phyloP scores from a whole-genome alignment of 1,284 basidiomycete genomes.

The Rhodotorula sp. region DNA sequence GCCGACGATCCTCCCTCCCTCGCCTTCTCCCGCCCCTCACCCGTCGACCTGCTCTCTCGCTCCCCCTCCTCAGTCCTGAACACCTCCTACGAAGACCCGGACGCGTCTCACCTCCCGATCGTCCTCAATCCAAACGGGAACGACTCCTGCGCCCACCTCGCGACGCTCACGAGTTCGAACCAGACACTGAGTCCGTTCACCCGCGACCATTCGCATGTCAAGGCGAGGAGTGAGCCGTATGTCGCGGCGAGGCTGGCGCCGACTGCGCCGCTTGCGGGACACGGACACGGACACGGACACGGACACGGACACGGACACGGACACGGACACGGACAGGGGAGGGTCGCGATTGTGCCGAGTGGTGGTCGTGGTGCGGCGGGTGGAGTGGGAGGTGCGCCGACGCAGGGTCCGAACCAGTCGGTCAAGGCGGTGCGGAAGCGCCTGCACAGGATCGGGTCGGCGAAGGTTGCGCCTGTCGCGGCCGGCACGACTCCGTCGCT shows the following conservation, averaged over 20 bases:
- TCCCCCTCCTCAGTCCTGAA: constrained; percentile 37
- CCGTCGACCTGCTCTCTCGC: constrained; percentile 38
- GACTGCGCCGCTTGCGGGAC: constrained; percentile 32
- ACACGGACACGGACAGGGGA: no score
- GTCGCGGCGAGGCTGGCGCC: constrained; percentile 23
- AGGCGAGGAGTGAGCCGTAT: constrained; percentile 46
- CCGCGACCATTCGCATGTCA: constrained; percentile 79
- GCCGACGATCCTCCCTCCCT: neutral
- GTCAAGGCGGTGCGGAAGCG: constrained; percentile 75
- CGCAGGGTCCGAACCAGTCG: constrained; percentile 44
- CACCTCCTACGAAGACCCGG: constrained; percentile 21
- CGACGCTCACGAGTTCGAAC: constrained; percentile 77
- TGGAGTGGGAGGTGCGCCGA: constrained; percentile 38
- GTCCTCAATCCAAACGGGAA: constrained; percentile 67
- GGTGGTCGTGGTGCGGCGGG: neutral
- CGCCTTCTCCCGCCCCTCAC: constrained; percentile 25
- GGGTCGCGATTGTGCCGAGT: constrained; percentile 5
- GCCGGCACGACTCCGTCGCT: constrained; percentile 60
- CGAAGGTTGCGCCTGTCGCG: neutral
- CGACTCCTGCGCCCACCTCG: constrained; percentile 74
- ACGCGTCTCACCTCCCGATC: constrained; percentile 52
- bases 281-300: no score
- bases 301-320: rapidly evolving
- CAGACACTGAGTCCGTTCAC: constrained; percentile 90
- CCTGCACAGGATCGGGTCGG: constrained; percentile 61